Conservation (phyloP, 768 basidiomycete genomes). For the Termitomyces sp. region DNA sequence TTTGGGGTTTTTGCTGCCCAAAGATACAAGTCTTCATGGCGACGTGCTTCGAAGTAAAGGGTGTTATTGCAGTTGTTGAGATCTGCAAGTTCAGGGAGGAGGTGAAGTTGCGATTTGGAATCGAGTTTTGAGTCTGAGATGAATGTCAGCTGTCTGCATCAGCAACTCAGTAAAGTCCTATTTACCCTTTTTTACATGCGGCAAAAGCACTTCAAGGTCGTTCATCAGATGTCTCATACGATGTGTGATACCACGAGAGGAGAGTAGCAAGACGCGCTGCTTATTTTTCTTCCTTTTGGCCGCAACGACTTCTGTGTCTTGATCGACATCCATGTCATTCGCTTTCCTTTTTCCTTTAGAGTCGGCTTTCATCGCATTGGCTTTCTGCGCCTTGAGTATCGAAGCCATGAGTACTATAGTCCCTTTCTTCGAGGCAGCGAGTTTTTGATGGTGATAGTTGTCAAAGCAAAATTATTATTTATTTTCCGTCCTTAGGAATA, state of each 20-base stretch:
- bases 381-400: slow-evolving; percentile 55
- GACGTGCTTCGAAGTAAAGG: slow-evolving; percentile 93
- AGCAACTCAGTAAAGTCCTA: slow-evolving; percentile 1
- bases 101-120: slow-evolving; percentile 88
- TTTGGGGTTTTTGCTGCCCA: slow-evolving; percentile 98
- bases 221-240: slow-evolving; percentile 97
- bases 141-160: not conserved
- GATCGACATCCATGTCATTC: slow-evolving; percentile 53
- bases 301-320: slow-evolving; percentile 24
- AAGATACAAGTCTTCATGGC: slow-evolving; percentile 93
- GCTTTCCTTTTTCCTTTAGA: slow-evolving; percentile 61
- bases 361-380: slow-evolving; percentile 47
- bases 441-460: slow-evolving; percentile 8
- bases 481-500: not conserved
- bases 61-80: slow-evolving; percentile 97
- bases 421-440: not conserved
- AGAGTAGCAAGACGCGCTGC: slow-evolving; percentile 90
- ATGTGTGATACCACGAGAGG: slow-evolving; percentile 91
- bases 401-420: slow-evolving; percentile 49
- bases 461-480: slow-evolving; percentile 2
- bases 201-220: slow-evolving; percentile 84
- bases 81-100: slow-evolving; percentile 94
- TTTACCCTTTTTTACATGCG: slow-evolving; percentile 95
- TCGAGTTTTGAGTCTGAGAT: slow-evolving; percentile 89
- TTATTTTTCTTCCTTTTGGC: slow-evolving; percentile 76